Base-by-base conservation (phyloP, 371 early-diverging fungal genomes). In the Basidiobolus meristosporus region DNA sequence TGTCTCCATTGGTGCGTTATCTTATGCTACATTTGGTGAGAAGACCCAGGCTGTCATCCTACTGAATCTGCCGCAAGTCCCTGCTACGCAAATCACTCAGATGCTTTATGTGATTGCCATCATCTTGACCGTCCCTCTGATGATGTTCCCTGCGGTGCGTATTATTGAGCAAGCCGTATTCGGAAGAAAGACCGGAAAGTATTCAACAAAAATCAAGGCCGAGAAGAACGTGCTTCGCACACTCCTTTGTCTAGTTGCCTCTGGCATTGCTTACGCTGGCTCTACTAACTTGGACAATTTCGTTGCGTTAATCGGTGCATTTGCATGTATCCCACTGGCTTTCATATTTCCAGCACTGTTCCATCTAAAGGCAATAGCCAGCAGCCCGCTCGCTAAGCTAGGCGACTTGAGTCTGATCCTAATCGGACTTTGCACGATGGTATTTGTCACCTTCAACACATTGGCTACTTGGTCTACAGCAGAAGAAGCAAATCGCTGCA, bases 321-420 rank as follows among this genome's bases (percentile, higher is more conserved):
- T 77, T 47, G 72, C 74, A 10, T 79, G 77, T 49, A 66, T 71
- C 16, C 76, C 77, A n/a, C 50, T 79, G 38, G 68, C 74, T 31
- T 86, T 85, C 44, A 65, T 88, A 14, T 88, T 82, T 54, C 87
- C 86, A 5, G 68, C 84, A 2, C 49, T 86, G 29, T 83, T 89
- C 65, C 86, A 86, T 57, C 58, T 61, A 48, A 73, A 64, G 46
- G 74, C 68, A 1, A 47, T 68, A 18, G 59, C 77, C 1, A 39
- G 43, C 38, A 48, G 36, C 31, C 41, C 44, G 14, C 45, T 44
- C 46, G 48, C 46, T 4, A 43, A 47, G 12, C 20, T 17, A 5
- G 20, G 67, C 30, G 84, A 85, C 49, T 46, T 69, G 16, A 36
- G 57, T 12, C 52, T 86, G 30, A 63, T 75, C 31, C 42, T 54